Evolutionary conservation across 108 stramenopile species (phyloP), one percentile per base, ranked within the genome.

Genomic region (Epithemia pelagica): DNA sequence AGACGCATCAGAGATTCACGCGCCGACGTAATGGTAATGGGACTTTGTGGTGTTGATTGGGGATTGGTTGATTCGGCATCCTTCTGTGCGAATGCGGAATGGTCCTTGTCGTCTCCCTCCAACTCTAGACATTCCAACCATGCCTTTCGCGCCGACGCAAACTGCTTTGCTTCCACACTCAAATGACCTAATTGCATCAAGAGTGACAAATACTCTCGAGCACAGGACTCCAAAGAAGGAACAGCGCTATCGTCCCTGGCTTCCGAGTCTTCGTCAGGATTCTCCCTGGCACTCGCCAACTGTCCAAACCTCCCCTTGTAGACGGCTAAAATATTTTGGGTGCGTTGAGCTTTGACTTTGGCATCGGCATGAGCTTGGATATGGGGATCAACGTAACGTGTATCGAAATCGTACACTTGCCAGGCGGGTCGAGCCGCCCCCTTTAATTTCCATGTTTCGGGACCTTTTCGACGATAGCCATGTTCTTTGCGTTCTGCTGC

Each of bases 351-450:
- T 70, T 79, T 90, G 21, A 58, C 74, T 29, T 74, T 79, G 21
- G 82, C 85, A 57, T 91, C 84, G 61, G 88, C 85, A 46, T 84
- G 74, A 10, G 82, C 89, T 71, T 87, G 77, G 0, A 80, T 58
- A 62, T 95, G 81, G 5, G 86, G 84, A 85, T 90, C 88, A n/a
- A 85, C 82, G 69, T 90, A 91, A n/a, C 91, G 75, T 0, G 77
- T 81, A 71, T 95, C 94, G 70, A 92, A 92, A 70, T 92, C 91
- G 64, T 95, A 92, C 0, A 95, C 88, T 75, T 90, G 74, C 73
- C 75, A 76, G 15, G 94, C 94, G 0, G 94, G 91, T 37, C 91
- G 78, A 28, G 94, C 94, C 8, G 94, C 91, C 20, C 94, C 94
- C 27, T 82, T 78, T 30, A 95, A 65, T 75, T 92, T 91, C 94